phyloP scores from a whole-genome alignment of 2,329 filamentous ascomycete species.

The Apiospora phragmitis region DNA sequence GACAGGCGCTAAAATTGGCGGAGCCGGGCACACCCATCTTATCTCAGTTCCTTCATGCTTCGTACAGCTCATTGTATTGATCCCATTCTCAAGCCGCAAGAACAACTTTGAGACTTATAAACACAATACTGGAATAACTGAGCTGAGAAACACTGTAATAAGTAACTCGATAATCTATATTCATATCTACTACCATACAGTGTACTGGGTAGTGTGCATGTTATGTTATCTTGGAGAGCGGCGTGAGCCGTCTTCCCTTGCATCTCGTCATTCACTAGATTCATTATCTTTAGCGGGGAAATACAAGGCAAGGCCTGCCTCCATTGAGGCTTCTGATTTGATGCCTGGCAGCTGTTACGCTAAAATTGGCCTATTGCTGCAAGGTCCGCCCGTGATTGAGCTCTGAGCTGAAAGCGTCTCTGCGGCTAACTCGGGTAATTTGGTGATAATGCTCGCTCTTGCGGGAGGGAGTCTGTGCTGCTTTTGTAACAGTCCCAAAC shows the following conservation, averaged over 20 bases:
- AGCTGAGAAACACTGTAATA: not conserved
- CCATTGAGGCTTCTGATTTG: not conserved
- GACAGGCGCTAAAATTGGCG: conserved; percentile 1
- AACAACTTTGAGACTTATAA: no score
- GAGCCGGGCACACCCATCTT: not conserved
- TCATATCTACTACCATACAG: no score
- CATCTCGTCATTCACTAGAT: not conserved
- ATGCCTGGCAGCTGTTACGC: not conserved
- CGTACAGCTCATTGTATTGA: not conserved
- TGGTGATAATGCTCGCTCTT: not conserved
- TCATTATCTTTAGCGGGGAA: conserved; percentile 1
- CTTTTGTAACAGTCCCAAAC: not conserved
- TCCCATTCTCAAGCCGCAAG: not conserved
- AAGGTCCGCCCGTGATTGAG: not conserved
- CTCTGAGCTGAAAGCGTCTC: not conserved
- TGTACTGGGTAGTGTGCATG: not conserved
- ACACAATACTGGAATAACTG: not conserved
- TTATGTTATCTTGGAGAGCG: not conserved
- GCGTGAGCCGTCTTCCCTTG: not conserved
- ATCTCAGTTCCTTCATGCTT: not conserved
- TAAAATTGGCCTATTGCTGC: not conserved
- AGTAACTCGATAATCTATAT: no score
- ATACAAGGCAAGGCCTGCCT: not conserved
- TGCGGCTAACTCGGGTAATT: not conserved
- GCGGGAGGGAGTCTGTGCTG: not conserved